phyloP scores from a whole-genome alignment of 257 asterid genomes.

The Solanum infundibuliforme region DNA sequence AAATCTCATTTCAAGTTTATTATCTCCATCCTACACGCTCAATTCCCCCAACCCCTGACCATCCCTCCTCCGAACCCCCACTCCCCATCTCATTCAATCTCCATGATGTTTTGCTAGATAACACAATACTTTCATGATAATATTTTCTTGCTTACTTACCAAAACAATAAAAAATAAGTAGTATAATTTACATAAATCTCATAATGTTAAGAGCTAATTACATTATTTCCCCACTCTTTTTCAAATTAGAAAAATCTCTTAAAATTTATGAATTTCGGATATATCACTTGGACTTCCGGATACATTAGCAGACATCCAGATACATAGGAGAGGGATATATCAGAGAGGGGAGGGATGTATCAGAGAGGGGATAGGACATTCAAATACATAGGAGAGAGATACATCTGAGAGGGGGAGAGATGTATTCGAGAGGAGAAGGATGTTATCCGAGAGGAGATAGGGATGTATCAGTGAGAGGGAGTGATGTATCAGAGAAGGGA shows the following conservation, averaged over 20 bases:
- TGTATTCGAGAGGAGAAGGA: no score
- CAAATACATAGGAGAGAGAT: background rate
- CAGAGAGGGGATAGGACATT: background rate
- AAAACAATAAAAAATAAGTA: no score
- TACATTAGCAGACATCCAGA: background rate
- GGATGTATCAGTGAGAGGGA: no score
- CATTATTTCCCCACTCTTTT: background rate
- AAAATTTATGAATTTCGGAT: no score
- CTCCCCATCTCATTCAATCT: background rate
- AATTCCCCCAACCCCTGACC: background rate
- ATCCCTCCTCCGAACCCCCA: background rate
- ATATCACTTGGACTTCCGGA: background rate
- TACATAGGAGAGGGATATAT: no score
- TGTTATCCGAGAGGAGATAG: no score
- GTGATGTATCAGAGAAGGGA: no score
- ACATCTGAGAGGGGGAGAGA: background rate
- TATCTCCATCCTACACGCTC: background rate
- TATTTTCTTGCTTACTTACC: background rate
- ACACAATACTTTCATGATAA: background rate
- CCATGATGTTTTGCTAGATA: background rate
- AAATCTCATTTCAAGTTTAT: background rate
- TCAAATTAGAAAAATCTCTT: background rate
- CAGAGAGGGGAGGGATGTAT: no score
- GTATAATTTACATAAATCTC: background rate
- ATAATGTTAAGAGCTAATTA: background rate